These are phyloP conservation scores for Pseudocercospora musae DNA, from an alignment of 2,329 filamentous ascomycete species.

Conservation along the genomic window DNA sequence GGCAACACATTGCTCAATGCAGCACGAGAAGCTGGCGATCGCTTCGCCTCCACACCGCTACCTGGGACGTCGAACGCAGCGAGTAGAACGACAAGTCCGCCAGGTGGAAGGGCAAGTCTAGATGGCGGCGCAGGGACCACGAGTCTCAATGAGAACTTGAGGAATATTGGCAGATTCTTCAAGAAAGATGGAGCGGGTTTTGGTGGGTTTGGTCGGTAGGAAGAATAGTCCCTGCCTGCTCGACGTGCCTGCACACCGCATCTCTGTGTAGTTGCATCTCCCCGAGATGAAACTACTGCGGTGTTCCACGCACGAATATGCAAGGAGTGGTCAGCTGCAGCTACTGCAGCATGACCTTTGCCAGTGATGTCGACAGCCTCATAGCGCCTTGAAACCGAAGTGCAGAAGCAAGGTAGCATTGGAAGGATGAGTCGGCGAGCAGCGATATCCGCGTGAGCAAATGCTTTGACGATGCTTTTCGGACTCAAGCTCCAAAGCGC, in stretches of 20 bases:
- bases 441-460: not conserved
- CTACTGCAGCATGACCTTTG: not conserved
- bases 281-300: not conserved
- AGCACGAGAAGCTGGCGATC: constrained; percentile 76
- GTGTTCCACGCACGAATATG: not conserved
- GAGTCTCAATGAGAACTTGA: constrained; percentile 87
- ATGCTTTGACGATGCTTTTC: not conserved
- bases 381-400: not conserved
- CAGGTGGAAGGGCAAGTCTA: constrained; percentile 24
- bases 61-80: constrained; percentile 38
- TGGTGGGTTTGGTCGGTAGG: constrained; percentile 30
- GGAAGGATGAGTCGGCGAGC: not conserved
- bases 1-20: constrained; percentile 84
- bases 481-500: not conserved
- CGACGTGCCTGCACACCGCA: not conserved
- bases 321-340: not conserved
- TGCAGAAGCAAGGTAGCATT: not conserved
- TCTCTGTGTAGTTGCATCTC: not conserved
- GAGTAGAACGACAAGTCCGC: constrained; percentile 33
- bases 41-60: constrained; percentile 53
- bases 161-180: constrained; percentile 96
- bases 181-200: constrained; percentile 69
- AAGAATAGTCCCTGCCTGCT: not conserved
- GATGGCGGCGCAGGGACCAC: constrained; percentile 44
- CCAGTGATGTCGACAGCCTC: not conserved